Evolutionary conservation across 192 early-diverging fungal genomes (phyloP).

Genomic region (Backusella circina): DNA sequence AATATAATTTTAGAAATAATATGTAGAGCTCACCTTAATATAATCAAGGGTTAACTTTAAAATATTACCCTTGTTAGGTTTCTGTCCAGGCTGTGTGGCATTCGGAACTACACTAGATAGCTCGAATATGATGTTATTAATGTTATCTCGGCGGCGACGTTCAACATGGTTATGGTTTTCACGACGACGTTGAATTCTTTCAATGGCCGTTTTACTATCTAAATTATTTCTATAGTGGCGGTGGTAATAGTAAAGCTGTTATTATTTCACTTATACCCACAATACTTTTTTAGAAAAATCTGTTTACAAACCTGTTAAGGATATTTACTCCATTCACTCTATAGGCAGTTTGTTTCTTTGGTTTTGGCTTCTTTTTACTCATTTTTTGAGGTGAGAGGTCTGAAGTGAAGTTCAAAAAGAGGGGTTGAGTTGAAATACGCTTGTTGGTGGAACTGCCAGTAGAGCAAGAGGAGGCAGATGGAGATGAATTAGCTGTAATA

Average conservation of each 20-base stretch:
- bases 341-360: constrained; percentile 24
- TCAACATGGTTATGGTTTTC: constrained; percentile 80
- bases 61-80: constrained; percentile 72
- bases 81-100: constrained; percentile 51
- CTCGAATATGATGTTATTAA: constrained; percentile 70
- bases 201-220: constrained; percentile 58
- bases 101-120: constrained; percentile 62
- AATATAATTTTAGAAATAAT: background rate
- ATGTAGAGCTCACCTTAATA: constrained; percentile 35
- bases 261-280: no score
- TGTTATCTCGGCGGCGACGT: constrained; percentile 67
- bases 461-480: background rate
- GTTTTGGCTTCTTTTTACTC: constrained; percentile 18
- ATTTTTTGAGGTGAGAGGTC: constrained; percentile 23
- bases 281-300: no score
- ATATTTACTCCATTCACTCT: constrained; percentile 29
- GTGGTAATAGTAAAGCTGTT: background rate
- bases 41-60: constrained; percentile 63
- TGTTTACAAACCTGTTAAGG: constrained; percentile 20
- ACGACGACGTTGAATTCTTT: constrained; percentile 67
- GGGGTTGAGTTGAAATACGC: background rate
- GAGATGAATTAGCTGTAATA: background rate
- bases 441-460: background rate
- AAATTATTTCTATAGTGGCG: constrained; percentile 19
- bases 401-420: constrained; percentile 27